phyloP scores from a whole-genome alignment of 305 asterid genomes.

The Andrographis paniculata region DNA sequence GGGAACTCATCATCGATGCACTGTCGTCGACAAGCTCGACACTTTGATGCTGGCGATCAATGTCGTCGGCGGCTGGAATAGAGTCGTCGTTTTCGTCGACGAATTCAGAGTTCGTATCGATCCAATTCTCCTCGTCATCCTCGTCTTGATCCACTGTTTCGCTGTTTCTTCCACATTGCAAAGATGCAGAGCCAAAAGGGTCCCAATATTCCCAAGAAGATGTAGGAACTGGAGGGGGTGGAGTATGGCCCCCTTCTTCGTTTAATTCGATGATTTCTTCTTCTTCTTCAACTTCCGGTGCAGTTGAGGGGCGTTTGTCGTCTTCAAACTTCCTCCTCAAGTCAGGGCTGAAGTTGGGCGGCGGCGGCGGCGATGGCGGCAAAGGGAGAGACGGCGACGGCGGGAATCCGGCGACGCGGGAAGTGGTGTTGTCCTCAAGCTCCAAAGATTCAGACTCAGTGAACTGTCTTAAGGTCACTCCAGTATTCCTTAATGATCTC shows the following conservation, averaged over 20 bases:
- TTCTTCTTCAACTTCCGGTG: slow-evolving; percentile 10
- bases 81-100: slow-evolving; percentile 34
- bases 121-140: slow-evolving; percentile 57
- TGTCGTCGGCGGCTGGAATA: slow-evolving; percentile 19
- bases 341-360: slow-evolving; percentile 70
- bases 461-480: slow-evolving; percentile 76
- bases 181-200: slow-evolving; percentile 38
- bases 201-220: slow-evolving; percentile 69
- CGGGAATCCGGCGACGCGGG: slow-evolving; percentile 38
- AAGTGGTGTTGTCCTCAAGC: slow-evolving; percentile 42
- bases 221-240: slow-evolving; percentile 51
- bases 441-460: slow-evolving; percentile 73
- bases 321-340: slow-evolving; percentile 27
- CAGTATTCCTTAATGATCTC: slow-evolving; percentile 69
- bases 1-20: slow-evolving; percentile 21
- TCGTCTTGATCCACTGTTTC: slow-evolving; percentile 30
- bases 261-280: slow-evolving; percentile 47
- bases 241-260: slow-evolving; percentile 37
- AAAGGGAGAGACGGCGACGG: slow-evolving; percentile 65
- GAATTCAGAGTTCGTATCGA: slow-evolving; percentile 51
- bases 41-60: slow-evolving; percentile 18
- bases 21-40: slow-evolving; percentile 40
- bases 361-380: slow-evolving; percentile 73
- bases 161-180: slow-evolving; percentile 23
- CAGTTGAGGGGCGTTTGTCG: slow-evolving; percentile 13